Percentiles rank a stretch among this genome's conserved stretches.
These are phyloP conservation scores for Sporothrix phasma DNA, from an alignment of 2,329 filamentous ascomycete genomes.

Conservation along the genomic window DNA sequence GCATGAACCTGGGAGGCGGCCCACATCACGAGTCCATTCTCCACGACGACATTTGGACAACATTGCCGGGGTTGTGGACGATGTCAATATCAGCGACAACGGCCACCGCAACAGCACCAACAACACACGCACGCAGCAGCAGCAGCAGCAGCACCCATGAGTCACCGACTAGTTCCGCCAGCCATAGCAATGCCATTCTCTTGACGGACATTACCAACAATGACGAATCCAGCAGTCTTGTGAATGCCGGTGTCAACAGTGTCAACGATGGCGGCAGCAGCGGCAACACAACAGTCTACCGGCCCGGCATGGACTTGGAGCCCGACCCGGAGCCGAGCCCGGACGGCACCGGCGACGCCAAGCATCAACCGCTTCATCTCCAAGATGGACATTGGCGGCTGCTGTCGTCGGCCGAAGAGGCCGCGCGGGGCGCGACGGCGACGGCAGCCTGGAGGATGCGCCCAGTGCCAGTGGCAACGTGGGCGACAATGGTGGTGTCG, in stretches of 20 bases:
- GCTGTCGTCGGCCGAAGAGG: constrained; percentile 17
- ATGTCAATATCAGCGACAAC: constrained; percentile 13
- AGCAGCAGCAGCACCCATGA: neutral
- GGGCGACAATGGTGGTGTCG: neutral
- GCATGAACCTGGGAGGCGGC: neutral
- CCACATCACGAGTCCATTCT: constrained; percentile 8
- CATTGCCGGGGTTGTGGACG: constrained; percentile 13
- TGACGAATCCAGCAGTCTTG: neutral
- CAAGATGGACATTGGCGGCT: constrained; percentile 20
- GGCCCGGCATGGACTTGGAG: constrained; percentile 13
- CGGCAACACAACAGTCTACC: neutral
- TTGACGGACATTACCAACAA: constrained; percentile 5
- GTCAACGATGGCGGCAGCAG: neutral
- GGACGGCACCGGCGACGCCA: neutral
- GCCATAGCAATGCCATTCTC: neutral
- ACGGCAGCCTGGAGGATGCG: neutral
- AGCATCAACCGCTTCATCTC: constrained; percentile 17
- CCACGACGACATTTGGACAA: constrained; percentile 12
- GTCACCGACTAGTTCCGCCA: neutral
- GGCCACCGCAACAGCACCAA: neutral
- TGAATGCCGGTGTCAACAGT: neutral
- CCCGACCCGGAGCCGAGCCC: constrained; percentile 9
- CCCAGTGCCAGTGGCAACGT: neutral
- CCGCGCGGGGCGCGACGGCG: neutral
- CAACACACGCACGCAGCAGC: neutral